phyloP scores from a whole-genome alignment of 371 early-diverging fungal species.

The Gilbertella persicaria region DNA sequence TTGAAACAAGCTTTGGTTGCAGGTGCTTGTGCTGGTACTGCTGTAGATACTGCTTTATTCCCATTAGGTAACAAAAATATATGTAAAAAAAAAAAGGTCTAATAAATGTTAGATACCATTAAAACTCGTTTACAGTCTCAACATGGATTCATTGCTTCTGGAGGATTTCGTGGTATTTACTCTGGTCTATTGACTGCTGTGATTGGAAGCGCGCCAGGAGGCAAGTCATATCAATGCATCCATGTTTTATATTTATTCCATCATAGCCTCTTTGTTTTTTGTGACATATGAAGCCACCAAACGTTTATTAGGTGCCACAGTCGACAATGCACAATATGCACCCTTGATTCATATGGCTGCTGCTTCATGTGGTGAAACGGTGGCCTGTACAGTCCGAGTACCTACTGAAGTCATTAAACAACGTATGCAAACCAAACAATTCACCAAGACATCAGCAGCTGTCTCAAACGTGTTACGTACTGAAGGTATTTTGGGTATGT shows the following conservation, averaged over 20 bases:
- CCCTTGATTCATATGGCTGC: constrained; percentile 86
- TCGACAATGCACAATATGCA: constrained; percentile 45
- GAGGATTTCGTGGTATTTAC: constrained; percentile 92
- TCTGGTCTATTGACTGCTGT: constrained; percentile 90
- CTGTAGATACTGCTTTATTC: constrained; percentile 86
- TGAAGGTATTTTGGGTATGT: constrained; percentile 87
- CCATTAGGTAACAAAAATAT: constrained; percentile 74
- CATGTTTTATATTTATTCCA: too few species aligned
- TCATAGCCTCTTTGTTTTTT: constrained; percentile 88
- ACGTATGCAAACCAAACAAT: constrained; percentile 91
- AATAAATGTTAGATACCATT: constrained; percentile 88
- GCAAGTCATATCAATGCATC: constrained; percentile 50
- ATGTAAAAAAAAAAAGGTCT: not conserved
- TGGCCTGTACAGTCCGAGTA: constrained; percentile 92
- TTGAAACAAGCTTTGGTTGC: constrained; percentile 59
- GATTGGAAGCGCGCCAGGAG: constrained; percentile 91
- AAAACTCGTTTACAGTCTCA: constrained; percentile 90
- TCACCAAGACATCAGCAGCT: constrained; percentile 61
- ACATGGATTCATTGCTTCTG: constrained; percentile 85
- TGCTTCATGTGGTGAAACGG: constrained; percentile 91
- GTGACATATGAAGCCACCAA: constrained; percentile 89
- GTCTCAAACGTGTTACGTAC: constrained; percentile 59
- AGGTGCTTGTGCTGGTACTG: constrained; percentile 83
- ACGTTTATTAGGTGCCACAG: constrained; percentile 35
- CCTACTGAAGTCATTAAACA: constrained; percentile 97